These are phyloP conservation scores for Solanum rostratum DNA, from an alignment of 257 asterid genomes.

Conservation along the genomic window DNA sequence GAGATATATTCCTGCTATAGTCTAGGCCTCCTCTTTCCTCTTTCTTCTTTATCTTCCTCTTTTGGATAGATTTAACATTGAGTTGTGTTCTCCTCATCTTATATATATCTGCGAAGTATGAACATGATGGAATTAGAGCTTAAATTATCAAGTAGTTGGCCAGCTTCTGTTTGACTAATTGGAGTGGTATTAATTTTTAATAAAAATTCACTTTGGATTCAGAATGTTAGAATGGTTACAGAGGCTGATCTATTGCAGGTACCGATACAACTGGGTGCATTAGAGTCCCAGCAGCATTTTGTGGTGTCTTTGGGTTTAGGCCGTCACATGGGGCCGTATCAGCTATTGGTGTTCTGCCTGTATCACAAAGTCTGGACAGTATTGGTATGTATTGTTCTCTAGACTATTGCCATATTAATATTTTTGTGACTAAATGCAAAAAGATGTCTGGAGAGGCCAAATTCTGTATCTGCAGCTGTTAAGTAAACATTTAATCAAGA, in stretches of 20 bases:
- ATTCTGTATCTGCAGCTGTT: neutral
- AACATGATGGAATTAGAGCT: neutral
- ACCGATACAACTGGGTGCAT: conserved; percentile 52
- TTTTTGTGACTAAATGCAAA: neutral
- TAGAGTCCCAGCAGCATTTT: conserved; percentile 58
- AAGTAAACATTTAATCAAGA: neutral
- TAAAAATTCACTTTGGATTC: neutral
- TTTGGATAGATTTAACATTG: neutral
- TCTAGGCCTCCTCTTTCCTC: neutral
- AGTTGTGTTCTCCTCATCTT: neutral
- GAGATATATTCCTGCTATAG: neutral
- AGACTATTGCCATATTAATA: neutral
- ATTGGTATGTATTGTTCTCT: conserved; percentile 48
- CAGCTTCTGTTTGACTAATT: neutral
- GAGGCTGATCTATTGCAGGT: conserved; percentile 29
- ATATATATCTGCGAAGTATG: neutral
- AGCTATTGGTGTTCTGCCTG: conserved; percentile 68
- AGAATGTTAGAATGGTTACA: neutral
- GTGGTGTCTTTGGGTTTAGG: conserved; percentile 75
- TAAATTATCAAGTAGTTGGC: neutral
- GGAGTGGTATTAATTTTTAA: neutral
- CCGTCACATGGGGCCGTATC: conserved; percentile 79
- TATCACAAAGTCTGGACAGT: conserved; percentile 80
- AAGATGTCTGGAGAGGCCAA: neutral
- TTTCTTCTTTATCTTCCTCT: neutral